Evolutionary conservation across 148 eudicot genomes (phyloP), one percentile per base, ranked within the genome.

Genomic region (Camellia granthamiana): DNA sequence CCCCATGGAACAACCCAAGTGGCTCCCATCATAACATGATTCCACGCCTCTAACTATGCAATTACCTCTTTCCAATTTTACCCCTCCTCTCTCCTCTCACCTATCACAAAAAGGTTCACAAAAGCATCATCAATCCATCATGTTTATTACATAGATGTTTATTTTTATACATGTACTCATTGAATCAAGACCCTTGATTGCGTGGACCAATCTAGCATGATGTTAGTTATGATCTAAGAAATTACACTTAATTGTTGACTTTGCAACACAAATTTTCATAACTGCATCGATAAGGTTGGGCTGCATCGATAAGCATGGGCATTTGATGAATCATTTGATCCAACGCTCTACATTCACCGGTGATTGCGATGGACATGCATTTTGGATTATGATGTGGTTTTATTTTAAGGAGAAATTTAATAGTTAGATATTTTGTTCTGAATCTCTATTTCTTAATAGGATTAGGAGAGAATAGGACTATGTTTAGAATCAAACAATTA

Each of bases 11-110:
- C 16, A 19, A 19, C 58, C 72, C 76, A 52, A 21, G 61, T 72
- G 76, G 60, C 60, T 72, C 76, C 76, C 76, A 72, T 72, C 76
- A 72, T 72, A 72, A 72, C 76, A 21, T 51, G 43, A 52, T 19
- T 52, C 8, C 76, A 72, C 76, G 76, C 76, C 61, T 51, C 16
- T 12, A 11, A 16, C 19, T 21, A 47, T 15, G 4, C 6, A 30
- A 69, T n/a, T 14, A 3, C 41, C 23, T 51, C 14, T 49, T 9
- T 9, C 73, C 52, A 47, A 7, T 51, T 30, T 72, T 54, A 47
- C 60, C 10, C 73, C 21, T 44, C 51, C 44, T 42, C 42, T 5
- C 10, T 42, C 68, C 42, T 9, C 42, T 15, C 42, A 41, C 23
- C 42, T 23, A 1, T 42, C 42, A 6, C 42, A 12, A 21, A 21